Conservation (phyloP, 768 basidiomycete genomes). For the Collybiopsis confluens region DNA sequence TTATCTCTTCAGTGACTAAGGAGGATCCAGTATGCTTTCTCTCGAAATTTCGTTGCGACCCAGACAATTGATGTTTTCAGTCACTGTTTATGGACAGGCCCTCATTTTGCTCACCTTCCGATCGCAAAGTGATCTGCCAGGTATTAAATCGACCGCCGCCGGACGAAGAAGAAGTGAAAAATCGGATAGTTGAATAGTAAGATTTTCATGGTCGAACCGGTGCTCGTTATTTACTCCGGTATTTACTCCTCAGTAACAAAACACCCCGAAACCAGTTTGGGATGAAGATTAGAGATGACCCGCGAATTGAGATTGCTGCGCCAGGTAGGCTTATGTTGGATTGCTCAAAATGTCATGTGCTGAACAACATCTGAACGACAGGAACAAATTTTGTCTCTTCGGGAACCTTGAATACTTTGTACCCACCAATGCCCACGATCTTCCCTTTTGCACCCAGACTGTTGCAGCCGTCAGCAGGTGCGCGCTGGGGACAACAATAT, state of each 20-base stretch:
- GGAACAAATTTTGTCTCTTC: neutral
- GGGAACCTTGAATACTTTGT: neutral
- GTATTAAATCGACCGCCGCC: slow-evolving; percentile 48
- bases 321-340: neutral
- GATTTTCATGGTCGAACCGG: slow-evolving; percentile 19
- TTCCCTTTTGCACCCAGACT: slow-evolving; percentile 1
- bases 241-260: slow-evolving; percentile 20
- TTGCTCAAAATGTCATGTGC: too few species aligned
- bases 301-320: neutral
- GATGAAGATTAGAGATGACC: too few species aligned
- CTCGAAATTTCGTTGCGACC: neutral
- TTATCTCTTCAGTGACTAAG: slow-evolving; percentile 42
- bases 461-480: too few species aligned
- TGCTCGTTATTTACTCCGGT: slow-evolving; percentile 8
- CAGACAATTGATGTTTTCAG: slow-evolving; percentile 14
- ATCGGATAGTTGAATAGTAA: slow-evolving; percentile 46
- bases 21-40: slow-evolving; percentile 36
- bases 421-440: slow-evolving; percentile 1
- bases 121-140: slow-evolving; percentile 46
- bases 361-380: neutral
- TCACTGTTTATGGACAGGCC: slow-evolving; percentile 39
- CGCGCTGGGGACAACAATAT: too few species aligned
- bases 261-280: slow-evolving; percentile 21
- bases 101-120: slow-evolving; percentile 36
- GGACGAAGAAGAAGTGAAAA: slow-evolving; percentile 36